phyloP scores from a whole-genome alignment of 2,329 filamentous ascomycete species.

The Diaporthe australafricana region DNA sequence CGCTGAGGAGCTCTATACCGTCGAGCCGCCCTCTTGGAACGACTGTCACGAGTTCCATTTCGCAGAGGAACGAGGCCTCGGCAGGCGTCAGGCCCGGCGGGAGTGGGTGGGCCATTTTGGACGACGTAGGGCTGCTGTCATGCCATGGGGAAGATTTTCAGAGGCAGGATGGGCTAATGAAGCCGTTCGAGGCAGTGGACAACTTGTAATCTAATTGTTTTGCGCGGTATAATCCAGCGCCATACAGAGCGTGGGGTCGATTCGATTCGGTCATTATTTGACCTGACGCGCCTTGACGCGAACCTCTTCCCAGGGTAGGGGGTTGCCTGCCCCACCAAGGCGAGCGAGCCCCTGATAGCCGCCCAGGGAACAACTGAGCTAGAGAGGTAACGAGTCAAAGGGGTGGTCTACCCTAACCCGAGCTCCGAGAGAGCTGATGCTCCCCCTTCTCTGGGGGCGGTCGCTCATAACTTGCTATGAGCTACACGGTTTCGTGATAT shows the following conservation, averaged over 20 bases:
- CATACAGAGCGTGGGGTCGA: neutral
- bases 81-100: constrained; percentile 76
- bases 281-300: constrained; percentile 21
- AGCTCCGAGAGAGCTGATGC: neutral
- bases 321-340: neutral
- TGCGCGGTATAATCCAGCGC: neutral
- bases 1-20: constrained; percentile 84
- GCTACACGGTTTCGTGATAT: neutral
- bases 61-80: constrained; percentile 93
- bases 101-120: constrained; percentile 62
- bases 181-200: neutral
- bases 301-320: neutral
- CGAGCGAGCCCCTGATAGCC: no score
- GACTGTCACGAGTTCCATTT: constrained; percentile 96
- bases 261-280: neutral
- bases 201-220: neutral
- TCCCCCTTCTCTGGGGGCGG: no score
- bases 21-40: constrained; percentile 92
- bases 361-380: no score
- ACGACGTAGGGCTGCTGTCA: constrained; percentile 17
- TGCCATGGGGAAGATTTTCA: constrained; percentile 26
- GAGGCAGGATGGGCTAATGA: neutral
- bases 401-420: neutral
- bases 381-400: neutral
- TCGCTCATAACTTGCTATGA: no score